Base-by-base conservation (phyloP, 257 asterid genomes). In the Solanum ossicruentum region DNA sequence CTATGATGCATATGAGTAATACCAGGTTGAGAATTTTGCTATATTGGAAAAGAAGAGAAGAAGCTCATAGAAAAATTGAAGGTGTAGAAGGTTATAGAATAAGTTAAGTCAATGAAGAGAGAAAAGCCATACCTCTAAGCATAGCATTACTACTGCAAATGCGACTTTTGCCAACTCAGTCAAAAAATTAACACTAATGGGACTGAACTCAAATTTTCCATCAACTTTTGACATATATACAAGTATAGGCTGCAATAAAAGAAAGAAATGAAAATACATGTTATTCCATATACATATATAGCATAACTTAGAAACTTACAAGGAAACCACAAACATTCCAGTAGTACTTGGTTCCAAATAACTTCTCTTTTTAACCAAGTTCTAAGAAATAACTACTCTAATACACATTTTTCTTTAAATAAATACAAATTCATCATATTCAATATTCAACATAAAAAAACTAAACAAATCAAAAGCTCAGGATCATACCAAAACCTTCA, bases 181-280 rank as follows among this genome's bases (percentile, higher is more conserved):
- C 94, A 97, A 86, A 86, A 95, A 97, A 91, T 97, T 97, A 88
- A 97, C 99, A 84, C 99, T 95, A 67, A 97, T 93, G 81, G 99
- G 99, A 91, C 98, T 97, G 90, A 95, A 97, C 75, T 91, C 90
- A 91, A 94, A 95, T 86, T 90, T 93, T 83, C 99, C 99, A 88
- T 97, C 99, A 83, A 95, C 99, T 88, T 97, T 97, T 69, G 99
- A 95, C 99, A 94, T 95, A 87, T 84, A 97, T 56, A 97, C 99
- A 92, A 95, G 88, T 87, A 95, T 88, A 84, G 99, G 99, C 99
- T 95, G 93, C 78, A 82, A 86, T 10, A 28, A 56, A 72, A 55
- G 28, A 7, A 60, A 70, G 86, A 90, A 45, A 82, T 85, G 82
- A 84, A 81, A 86, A 78, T 41, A 21, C 26, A 18, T 16, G 54